Evolutionary conservation across 2,329 filamentous ascomycete genomes (phyloP), one percentile per base, ranked within the genome.

Genomic region (Neocucurbitaria cava): DNA sequence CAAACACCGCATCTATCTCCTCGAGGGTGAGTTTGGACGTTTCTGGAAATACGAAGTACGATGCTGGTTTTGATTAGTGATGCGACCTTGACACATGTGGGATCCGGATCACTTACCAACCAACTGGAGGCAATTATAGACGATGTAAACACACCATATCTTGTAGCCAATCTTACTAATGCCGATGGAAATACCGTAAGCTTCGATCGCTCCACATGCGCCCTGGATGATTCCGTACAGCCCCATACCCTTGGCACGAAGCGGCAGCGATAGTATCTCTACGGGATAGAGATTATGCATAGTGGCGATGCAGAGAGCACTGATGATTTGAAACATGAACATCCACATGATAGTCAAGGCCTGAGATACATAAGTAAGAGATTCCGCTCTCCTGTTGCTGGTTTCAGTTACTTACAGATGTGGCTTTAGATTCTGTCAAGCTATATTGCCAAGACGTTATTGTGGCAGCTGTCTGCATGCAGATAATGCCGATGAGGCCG

Each of bases 1-100:
- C 83, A 54, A 87, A 87, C 50, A 87, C 83, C 39, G 80, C 80
- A 59, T 85, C 83, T 46, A 85, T 85, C 70, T 86, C 83, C 65
- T 86, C 83, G 39, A 85, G 73, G 20, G 76, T 79, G 31, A 83
- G 66, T 18, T 75, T 75, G 40, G 78, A 78, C 10, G 82, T 84
- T 65, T 84, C 82, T 0, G 82, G 82, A 64, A 84, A 85, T 56
- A 82, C 73, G 47, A 82, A 82, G 59, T 81, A 84, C 0, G 75
- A 75, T 7, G 77, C 61, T 57, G 28, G 24, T 5, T 23, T 3
- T 23, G 1, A 36, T 57, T n/a, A 57, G 50, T 21, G 9, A 15
- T n/a, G 3, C 15, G 15, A 33, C 13, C 15, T 17, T 35, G 18
- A 13, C 17, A 15, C 18, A 7, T 39, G 10, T 8, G 18, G 36